Percentiles rank a stretch among this genome's conserved stretches.
These are phyloP conservation scores for Hyphodiscus sp. DNA, from an alignment of 2,329 filamentous ascomycete species.

Conservation along the genomic window DNA sequence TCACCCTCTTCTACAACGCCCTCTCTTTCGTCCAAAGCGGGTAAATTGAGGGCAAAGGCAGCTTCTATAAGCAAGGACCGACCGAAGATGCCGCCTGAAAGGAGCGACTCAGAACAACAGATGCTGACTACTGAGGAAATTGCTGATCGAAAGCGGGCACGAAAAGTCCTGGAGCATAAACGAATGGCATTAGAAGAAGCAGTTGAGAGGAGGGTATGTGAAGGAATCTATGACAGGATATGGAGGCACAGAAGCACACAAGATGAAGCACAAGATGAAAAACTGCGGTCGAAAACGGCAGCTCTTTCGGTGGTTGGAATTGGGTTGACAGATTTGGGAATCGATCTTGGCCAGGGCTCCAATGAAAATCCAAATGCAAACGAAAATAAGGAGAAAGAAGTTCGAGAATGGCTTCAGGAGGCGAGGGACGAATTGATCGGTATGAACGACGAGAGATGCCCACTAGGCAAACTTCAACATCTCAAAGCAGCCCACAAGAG, in stretches of 20 bases:
- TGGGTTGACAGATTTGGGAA: constrained; percentile 74
- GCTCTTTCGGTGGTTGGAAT: constrained; percentile 89
- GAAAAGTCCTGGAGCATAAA: constrained; percentile 73
- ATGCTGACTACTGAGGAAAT: constrained; percentile 90
- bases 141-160: constrained; percentile 68
- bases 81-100: constrained; percentile 34
- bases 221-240: constrained; percentile 79
- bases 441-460: constrained; percentile 85
- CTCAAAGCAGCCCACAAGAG: constrained; percentile 85
- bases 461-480: constrained; percentile 83
- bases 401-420: constrained; percentile 63
- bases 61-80: constrained; percentile 47
- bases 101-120: constrained; percentile 54
- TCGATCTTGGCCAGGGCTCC: constrained; percentile 58
- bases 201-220: constrained; percentile 79
- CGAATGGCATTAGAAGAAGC: constrained; percentile 76
- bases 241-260: constrained; percentile 88
- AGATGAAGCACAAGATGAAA: constrained; percentile 92
- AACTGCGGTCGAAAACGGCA: constrained; percentile 87
- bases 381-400: constrained; percentile 57
- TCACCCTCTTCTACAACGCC: constrained; percentile 50
- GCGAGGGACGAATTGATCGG: constrained; percentile 65
- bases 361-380: constrained; percentile 50
- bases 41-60: constrained; percentile 49
- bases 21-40: constrained; percentile 49